Conservation (phyloP, 176 grass and related monocot genomes). For the Melocanna baccifera region DNA sequence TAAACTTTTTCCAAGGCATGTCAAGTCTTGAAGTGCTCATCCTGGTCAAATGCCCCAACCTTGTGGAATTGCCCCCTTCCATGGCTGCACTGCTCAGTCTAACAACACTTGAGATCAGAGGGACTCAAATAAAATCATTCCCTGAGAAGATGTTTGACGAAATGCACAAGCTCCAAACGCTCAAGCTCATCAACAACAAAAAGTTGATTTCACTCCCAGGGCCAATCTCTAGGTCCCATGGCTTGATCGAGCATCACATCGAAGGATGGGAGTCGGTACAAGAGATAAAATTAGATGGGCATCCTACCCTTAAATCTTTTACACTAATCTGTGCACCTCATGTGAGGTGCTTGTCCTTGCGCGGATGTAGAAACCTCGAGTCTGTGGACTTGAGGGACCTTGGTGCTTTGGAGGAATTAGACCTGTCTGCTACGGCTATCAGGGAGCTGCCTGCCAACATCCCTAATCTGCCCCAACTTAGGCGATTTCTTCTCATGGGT, state of each 20-base stretch:
- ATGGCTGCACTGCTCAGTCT: background rate
- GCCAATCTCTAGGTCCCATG: background rate
- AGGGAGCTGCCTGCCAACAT: background rate
- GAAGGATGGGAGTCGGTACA: no score
- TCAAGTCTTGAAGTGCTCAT: background rate
- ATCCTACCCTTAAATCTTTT: background rate
- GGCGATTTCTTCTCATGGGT: background rate
- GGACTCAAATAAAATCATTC: background rate
- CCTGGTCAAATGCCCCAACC: background rate
- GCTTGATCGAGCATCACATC: no score
- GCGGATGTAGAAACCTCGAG: background rate
- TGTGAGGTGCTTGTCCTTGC: background rate
- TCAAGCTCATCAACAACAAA: slow-evolving; percentile 9
- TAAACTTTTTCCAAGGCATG: background rate
- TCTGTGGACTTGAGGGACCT: background rate
- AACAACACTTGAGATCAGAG: background rate
- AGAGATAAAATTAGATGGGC: background rate
- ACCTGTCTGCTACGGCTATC: background rate
- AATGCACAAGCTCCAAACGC: background rate
- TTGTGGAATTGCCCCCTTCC: background rate
- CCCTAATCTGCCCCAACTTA: background rate
- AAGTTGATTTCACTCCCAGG: accelerated
- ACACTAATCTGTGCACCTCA: background rate
- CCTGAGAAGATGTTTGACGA: background rate
- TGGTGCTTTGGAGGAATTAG: slow-evolving; percentile 10